phyloP scores from a whole-genome alignment of 176 grass and related monocot species.

The Oryza nivara region DNA sequence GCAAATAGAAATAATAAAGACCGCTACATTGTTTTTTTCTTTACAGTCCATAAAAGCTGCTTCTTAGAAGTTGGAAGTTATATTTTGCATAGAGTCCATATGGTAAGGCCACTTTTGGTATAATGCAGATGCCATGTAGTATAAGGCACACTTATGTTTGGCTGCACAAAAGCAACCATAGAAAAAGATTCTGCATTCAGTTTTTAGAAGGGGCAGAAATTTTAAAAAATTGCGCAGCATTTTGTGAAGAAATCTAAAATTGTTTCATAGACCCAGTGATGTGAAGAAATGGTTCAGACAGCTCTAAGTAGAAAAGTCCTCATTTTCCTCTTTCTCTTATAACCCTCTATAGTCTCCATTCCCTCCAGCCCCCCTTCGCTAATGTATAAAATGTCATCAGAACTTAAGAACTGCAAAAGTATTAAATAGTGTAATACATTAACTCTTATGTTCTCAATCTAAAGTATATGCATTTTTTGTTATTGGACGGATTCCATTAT shows the following conservation, averaged over 20 bases:
- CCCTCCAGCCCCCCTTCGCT: neutral
- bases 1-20: slow-evolving; percentile 10
- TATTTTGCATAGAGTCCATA: neutral
- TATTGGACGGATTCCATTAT: neutral
- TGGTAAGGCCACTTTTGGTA: slow-evolving; percentile 1
- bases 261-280: neutral
- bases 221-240: neutral
- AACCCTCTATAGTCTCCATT: neutral
- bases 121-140: neutral
- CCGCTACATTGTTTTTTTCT: neutral
- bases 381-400: neutral
- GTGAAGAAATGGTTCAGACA: neutral
- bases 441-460: neutral
- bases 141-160: neutral
- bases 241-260: neutral
- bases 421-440: neutral
- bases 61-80: neutral
- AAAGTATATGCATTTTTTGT: neutral
- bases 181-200: slow-evolving; percentile 8
- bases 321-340: no score
- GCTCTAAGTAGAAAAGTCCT: neutral
- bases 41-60: slow-evolving; percentile 12
- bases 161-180: neutral
- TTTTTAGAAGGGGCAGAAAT: neutral
- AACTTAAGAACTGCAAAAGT: slow-evolving; percentile 5